Evolutionary conservation across 2,329 filamentous ascomycete genomes (phyloP).

Genomic region (Botryotinia globosa): DNA sequence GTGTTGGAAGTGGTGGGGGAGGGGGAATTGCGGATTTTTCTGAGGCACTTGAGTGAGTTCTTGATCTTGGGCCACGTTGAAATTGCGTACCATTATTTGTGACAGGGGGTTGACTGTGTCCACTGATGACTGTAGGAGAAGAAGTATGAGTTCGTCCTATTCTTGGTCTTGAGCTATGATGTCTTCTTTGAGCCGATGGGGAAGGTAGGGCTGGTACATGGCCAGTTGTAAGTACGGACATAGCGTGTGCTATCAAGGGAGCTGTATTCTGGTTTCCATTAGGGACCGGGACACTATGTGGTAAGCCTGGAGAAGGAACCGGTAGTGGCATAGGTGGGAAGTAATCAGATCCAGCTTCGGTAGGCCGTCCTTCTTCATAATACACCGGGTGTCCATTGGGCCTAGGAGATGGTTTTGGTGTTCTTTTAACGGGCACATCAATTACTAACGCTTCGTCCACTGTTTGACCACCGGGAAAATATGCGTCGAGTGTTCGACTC

Average conservation of each 20-base stretch:
- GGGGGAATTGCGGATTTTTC: constrained; percentile 41
- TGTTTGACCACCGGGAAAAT: constrained; percentile 81
- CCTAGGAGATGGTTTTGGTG: constrained; percentile 77
- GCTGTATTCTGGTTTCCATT: constrained; percentile 31
- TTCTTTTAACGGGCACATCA: constrained; percentile 73
- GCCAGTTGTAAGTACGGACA: constrained; percentile 76
- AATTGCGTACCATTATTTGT: constrained; percentile 36
- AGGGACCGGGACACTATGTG: constrained; percentile 32
- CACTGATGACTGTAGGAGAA: constrained; percentile 67
- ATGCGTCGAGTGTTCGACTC: constrained; percentile 70
- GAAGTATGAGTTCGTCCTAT: constrained; percentile 72
- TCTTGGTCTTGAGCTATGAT: constrained; percentile 58
- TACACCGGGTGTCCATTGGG: constrained; percentile 43
- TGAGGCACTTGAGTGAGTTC: constrained; percentile 46
- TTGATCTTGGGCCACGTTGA: constrained; percentile 45
- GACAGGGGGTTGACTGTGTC: constrained; percentile 25
- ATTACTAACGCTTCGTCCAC: constrained; percentile 90
- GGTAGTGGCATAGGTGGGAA: constrained; percentile 67
- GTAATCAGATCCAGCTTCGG: constrained; percentile 73
- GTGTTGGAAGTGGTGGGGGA: constrained; percentile 50
- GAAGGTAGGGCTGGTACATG: constrained; percentile 80
- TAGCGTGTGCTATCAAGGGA: constrained; percentile 56
- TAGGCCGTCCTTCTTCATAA: constrained; percentile 59
- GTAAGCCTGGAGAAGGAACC: constrained; percentile 36
- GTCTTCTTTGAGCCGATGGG: constrained; percentile 64